These are phyloP conservation scores for Chrysochromulina tobinii DNA, from an alignment of 78 protist genomes.

Conservation along the genomic window DNA sequence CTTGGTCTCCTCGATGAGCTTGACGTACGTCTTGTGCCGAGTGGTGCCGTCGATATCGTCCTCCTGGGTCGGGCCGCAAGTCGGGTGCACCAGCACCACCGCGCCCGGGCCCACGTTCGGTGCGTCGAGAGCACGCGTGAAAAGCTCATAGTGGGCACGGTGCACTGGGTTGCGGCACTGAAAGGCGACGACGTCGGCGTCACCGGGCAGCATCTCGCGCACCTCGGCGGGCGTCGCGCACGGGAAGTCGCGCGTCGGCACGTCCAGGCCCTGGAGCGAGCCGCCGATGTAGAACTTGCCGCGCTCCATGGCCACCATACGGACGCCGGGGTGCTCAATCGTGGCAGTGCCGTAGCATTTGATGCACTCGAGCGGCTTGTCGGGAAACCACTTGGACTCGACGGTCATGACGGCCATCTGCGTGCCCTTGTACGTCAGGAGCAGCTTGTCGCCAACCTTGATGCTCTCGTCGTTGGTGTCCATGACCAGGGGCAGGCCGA, in stretches of 20 bases:
- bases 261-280: slow-evolving; percentile 34
- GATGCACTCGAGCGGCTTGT: slow-evolving; percentile 70
- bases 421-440: slow-evolving; percentile 26
- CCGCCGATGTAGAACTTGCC: slow-evolving; percentile 83
- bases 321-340: slow-evolving; percentile 90
- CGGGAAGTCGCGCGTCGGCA: slow-evolving; percentile 54
- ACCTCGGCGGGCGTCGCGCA: slow-evolving; percentile 81
- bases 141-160: slow-evolving; percentile 83
- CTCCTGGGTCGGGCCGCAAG: slow-evolving; percentile 89
- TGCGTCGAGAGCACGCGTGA: slow-evolving; percentile 66
- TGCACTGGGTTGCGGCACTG: slow-evolving; percentile 94
- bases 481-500: slow-evolving; percentile 53
- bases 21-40: slow-evolving; percentile 84
- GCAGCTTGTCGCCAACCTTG: slow-evolving; percentile 26
- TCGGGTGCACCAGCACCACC: slow-evolving; percentile 88
- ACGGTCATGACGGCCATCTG: slow-evolving; percentile 36
- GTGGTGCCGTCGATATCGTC: slow-evolving; percentile 88
- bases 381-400: slow-evolving; percentile 61
- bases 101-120: slow-evolving; percentile 51
- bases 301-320: slow-evolving; percentile 61
- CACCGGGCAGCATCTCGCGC: slow-evolving; percentile 63
- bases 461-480: slow-evolving; percentile 31
- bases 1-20: slow-evolving; percentile 47
- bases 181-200: slow-evolving; percentile 79
- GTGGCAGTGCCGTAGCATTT: slow-evolving; percentile 73